Conservation (phyloP, 768 basidiomycete species). For the Boletales sp. region DNA sequence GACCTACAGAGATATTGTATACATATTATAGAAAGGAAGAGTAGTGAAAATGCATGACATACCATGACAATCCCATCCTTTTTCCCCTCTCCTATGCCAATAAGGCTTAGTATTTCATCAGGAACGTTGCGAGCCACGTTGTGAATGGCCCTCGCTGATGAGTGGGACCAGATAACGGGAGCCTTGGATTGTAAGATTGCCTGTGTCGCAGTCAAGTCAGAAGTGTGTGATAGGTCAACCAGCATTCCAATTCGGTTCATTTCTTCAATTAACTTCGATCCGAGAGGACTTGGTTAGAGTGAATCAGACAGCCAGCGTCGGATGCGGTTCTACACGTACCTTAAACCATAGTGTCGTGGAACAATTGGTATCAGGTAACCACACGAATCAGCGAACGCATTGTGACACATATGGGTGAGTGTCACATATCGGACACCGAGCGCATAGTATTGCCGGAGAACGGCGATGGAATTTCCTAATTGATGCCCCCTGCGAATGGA, state of each 20-base stretch:
- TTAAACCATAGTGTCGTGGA: constrained; percentile 66
- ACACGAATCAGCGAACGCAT: constrained; percentile 82
- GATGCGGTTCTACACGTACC: constrained; percentile 33
- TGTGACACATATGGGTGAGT: constrained; percentile 88
- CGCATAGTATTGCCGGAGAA: constrained; percentile 73
- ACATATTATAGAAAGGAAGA: neutral
- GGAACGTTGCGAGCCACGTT: constrained; percentile 81
- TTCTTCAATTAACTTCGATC: constrained; percentile 71
- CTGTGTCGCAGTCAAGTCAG: constrained; percentile 83
- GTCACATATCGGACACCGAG: constrained; percentile 96
- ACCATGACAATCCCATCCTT: constrained; percentile 89
- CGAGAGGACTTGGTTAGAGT: constrained; percentile 51
- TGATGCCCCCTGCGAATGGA: constrained; percentile 73
- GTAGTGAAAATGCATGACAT: neutral
- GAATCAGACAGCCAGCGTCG: neutral
- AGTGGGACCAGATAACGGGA: constrained; percentile 95
- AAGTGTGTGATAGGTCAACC: constrained; percentile 92
- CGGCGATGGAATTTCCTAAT: constrained; percentile 85
- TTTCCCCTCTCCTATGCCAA: constrained; percentile 62
- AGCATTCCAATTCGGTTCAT: constrained; percentile 94
- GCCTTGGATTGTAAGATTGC: constrained; percentile 67
- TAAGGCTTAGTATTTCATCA: constrained; percentile 64
- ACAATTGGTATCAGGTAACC: constrained; percentile 52
- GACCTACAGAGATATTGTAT: constrained; percentile 44
- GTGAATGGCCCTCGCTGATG: constrained; percentile 79